Base-by-base conservation (phyloP, 2,329 filamentous ascomycete genomes). In the Escovopsis sp. region DNA sequence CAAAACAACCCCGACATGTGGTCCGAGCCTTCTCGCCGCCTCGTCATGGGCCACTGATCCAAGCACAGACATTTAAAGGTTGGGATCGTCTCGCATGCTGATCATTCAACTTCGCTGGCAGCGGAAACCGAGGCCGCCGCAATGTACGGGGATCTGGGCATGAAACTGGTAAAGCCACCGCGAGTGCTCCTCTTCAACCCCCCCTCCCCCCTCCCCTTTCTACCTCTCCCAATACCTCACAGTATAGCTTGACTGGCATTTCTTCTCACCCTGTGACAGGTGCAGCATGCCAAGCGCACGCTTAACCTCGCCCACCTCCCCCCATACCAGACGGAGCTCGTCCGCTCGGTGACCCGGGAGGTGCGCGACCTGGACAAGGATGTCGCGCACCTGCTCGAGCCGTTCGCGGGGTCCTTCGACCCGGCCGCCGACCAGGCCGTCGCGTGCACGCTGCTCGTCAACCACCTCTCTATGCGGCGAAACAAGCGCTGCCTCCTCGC, bases 401-500 rank as follows among this genome's bases (percentile, higher is more conserved):
- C 84, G 1, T 90, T 88, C 54, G 74, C 81, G 43, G 81, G 80
- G 41, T 79, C 77, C 1, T 96, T 96, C 63, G 79, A 94, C 47
- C 88, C 86, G 1, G 72, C 77, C 13, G 71, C 78, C 10, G 78
- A 94, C 49, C 84, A 85, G 31, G 83, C 82, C 9, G 79, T 79
- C 23, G 87, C 88, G 3, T 93, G 85, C 52, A 83, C 84, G 2
- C 67, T 98, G 17, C 73, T 98, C 16, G 87, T 96, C 41, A 83
- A 94, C 54, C 88, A 98, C 54, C 65, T 98, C 10, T 86, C 83
- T 46, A 94, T 96, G 81, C 78, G 90, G 33, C 73, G 90, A 37
- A 94, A 98, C 57, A 98, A 98, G 58, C 79, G 90, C 30, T 98
- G 90, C 51, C 68, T 98, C 15, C 72, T 98, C 6, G 87, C 88